These are phyloP conservation scores for Alternaria consortialis DNA, from an alignment of 2,329 filamentous ascomycete species.

Conservation along the genomic window DNA sequence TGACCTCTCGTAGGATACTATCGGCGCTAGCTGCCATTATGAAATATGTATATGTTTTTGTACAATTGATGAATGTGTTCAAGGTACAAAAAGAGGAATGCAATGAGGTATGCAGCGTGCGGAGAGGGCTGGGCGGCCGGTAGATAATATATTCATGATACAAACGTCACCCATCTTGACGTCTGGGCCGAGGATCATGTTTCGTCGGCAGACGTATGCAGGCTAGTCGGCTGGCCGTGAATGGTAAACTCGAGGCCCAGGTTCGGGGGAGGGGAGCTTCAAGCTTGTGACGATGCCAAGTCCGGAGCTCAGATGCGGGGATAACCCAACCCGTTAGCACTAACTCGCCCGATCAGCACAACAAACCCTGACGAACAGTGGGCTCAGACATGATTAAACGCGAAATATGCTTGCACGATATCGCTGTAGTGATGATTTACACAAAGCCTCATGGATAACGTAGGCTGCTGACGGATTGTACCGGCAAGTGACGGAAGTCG, in stretches of 20 bases:
- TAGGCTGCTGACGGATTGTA: slow-evolving; percentile 32
- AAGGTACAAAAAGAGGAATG: slow-evolving; percentile 28
- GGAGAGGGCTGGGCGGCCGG: slow-evolving; percentile 35
- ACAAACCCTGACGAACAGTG: slow-evolving; percentile 17
- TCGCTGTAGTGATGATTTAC: slow-evolving; percentile 18
- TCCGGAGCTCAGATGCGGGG: slow-evolving; percentile 36
- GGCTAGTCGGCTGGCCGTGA: slow-evolving; percentile 42
- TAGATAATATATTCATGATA: slow-evolving; percentile 40
- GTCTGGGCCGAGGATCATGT: slow-evolving; percentile 47
- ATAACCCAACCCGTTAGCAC: slow-evolving; percentile 14
- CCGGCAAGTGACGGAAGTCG: slow-evolving; percentile 38
- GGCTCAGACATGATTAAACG: slow-evolving; percentile 5
- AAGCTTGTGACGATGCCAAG: slow-evolving; percentile 51
- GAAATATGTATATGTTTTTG: slow-evolving; percentile 15
- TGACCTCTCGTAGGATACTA: slow-evolving; percentile 84
- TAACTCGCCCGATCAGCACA: slow-evolving; percentile 27
- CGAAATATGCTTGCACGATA: slow-evolving; percentile 3
- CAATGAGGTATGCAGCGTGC: slow-evolving; percentile 36
- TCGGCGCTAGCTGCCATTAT: slow-evolving; percentile 64
- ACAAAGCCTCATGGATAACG: slow-evolving; percentile 23
- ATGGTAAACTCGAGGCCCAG: slow-evolving; percentile 37
- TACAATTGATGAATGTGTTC: slow-evolving; percentile 14
- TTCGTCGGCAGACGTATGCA: slow-evolving; percentile 30
- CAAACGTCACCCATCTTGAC: slow-evolving; percentile 46
- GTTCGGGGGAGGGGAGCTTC: slow-evolving; percentile 42